Conservation (phyloP, 2,329 filamentous ascomycete genomes). For the Myriosclerotinia duriaeana region DNA sequence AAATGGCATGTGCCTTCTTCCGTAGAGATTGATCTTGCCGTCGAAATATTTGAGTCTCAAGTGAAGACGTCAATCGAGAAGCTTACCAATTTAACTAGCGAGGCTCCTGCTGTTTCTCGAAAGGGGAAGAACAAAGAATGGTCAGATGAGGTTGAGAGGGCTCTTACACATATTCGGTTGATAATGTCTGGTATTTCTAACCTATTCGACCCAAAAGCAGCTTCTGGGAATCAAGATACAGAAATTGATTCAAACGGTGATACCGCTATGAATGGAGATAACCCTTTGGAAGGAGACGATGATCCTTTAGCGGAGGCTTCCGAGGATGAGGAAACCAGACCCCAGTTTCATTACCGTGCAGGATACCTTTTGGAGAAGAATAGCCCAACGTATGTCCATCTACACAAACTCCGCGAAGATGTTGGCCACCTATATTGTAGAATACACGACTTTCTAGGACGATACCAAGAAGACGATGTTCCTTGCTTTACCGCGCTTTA, state of each 20-base stretch:
- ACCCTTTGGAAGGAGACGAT: constrained; percentile 56
- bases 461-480: constrained; percentile 91
- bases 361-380: constrained; percentile 74
- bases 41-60: constrained; percentile 84
- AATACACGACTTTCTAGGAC: constrained; percentile 79
- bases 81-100: constrained; percentile 75
- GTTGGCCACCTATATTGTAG: constrained; percentile 78
- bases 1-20: constrained; percentile 85
- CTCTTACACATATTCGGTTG: constrained; percentile 83
- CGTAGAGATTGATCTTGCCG: constrained; percentile 82
- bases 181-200: constrained; percentile 86
- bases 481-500: constrained; percentile 92
- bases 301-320: constrained; percentile 60
- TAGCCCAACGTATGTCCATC: constrained; percentile 66
- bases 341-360: constrained; percentile 83
- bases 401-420: constrained; percentile 78
- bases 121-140: constrained; percentile 97
- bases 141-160: constrained; percentile 93
- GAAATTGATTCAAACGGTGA: constrained; percentile 49
- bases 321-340: constrained; percentile 79
- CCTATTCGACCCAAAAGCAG: constrained; percentile 78
- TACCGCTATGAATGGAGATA: constrained; percentile 48
- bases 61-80: constrained; percentile 72
- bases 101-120: constrained; percentile 77
- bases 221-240: constrained; percentile 54